A percentile compares a stretch with the other conserved stretches of the same genome.
These are phyloP conservation scores for Chlorociboria aeruginascens DNA, from an alignment of 495 filamentous ascomycete genomes.

Conservation along the genomic window DNA sequence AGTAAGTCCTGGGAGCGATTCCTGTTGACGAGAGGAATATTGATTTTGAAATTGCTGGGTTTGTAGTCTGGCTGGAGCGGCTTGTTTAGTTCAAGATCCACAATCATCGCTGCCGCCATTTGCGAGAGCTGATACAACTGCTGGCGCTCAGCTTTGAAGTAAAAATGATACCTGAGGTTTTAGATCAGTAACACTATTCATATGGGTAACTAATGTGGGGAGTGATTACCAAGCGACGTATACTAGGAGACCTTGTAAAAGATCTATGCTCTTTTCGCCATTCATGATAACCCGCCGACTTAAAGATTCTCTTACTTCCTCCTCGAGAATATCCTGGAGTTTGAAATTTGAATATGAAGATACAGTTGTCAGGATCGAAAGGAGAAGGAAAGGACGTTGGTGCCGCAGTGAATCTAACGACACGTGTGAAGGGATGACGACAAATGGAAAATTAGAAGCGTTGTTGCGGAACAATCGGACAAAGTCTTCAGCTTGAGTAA, in stretches of 20 bases:
- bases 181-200: not conserved
- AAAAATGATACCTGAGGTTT: slow-evolving; percentile 16
- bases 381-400: slow-evolving; percentile 13
- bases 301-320: slow-evolving; percentile 33
- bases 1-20: not conserved
- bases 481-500: slow-evolving; percentile 4
- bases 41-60: not conserved
- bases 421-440: slow-evolving; percentile 8
- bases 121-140: slow-evolving; percentile 20
- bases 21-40: not conserved
- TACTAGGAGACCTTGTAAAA: slow-evolving; percentile 14
- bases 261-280: slow-evolving; percentile 16
- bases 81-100: slow-evolving; percentile 16
- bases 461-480: slow-evolving; percentile 5
- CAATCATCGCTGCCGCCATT: slow-evolving; percentile 13
- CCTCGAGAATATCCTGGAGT: slow-evolving; percentile 10
- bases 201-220: not conserved
- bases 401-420: slow-evolving; percentile 12
- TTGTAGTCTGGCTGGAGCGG: not conserved
- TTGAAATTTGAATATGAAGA: not conserved
- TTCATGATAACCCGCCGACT: slow-evolving; percentile 8
- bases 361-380: slow-evolving; percentile 8
- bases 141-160: slow-evolving; percentile 11
- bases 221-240: slow-evolving; percentile 12
- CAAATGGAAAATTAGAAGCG: slow-evolving; percentile 14